A percentile compares a stretch with the other conserved stretches of the same genome.
Evolutionary conservation across 495 filamentous ascomycete species (phyloP).

Genomic region (Penicillium turbatum): DNA sequence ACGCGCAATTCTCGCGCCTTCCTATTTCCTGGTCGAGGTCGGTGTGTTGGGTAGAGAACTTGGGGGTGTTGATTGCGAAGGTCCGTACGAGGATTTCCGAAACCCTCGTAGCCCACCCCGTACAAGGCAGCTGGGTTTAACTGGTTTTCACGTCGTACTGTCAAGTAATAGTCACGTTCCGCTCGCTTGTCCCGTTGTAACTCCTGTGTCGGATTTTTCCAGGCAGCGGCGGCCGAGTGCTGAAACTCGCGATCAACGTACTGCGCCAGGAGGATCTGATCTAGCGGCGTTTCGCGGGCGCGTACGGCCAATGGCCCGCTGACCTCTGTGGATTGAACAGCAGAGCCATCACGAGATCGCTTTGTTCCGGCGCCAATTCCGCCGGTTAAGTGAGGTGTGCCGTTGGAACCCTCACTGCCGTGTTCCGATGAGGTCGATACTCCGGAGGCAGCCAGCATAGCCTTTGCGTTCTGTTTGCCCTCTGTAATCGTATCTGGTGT

Average conservation of each 20-base stretch:
- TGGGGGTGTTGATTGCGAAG: conserved; percentile 46
- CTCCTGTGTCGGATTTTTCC: conserved; percentile 44
- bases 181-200: conserved; percentile 48
- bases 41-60: conserved; percentile 70
- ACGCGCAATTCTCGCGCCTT: conserved; percentile 66
- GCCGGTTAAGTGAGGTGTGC: conserved; percentile 31
- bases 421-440: conserved; percentile 23
- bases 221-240: conserved; percentile 52
- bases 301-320: conserved; percentile 29
- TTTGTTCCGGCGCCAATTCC: conserved; percentile 49
- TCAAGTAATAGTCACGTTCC: conserved; percentile 51
- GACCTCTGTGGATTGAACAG: conserved; percentile 29
- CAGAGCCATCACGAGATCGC: conserved; percentile 57
- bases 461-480: conserved; percentile 57
- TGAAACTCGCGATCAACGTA: conserved; percentile 74
- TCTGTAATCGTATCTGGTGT: conserved; percentile 42
- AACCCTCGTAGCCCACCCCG: conserved; percentile 83
- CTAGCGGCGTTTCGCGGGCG: conserved; percentile 37
- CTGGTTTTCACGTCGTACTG: conserved; percentile 46
- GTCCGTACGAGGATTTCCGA: conserved; percentile 82
- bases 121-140: conserved; percentile 58
- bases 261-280: conserved; percentile 65
- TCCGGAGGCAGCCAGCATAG: conserved; percentile 51
- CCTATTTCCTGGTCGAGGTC: conserved; percentile 68
- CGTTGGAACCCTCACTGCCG: conserved; percentile 27